phyloP scores from a whole-genome alignment of 345 rosid species.

The Cardiospermum halicacabum region DNA sequence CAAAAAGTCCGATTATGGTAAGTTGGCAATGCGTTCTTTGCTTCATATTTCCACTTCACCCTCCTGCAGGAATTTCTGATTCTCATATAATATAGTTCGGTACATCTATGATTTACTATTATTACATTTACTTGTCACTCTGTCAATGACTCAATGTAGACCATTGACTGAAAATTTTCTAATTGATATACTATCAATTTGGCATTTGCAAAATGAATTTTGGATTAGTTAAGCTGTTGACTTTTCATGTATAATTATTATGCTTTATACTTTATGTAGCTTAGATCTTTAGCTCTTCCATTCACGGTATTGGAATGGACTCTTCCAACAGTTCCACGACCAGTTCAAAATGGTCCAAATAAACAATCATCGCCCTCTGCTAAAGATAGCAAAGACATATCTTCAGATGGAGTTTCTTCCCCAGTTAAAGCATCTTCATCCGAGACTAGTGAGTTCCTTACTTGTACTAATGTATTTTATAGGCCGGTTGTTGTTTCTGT shows the following conservation, averaged over 20 bases:
- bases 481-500: slow-evolving; percentile 7
- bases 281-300: slow-evolving; percentile 99
- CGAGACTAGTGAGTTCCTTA: slow-evolving; percentile 64
- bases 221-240: slow-evolving; percentile 10
- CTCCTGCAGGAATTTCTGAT: background rate
- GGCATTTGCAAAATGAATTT: background rate
- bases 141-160: background rate
- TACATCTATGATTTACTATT: background rate
- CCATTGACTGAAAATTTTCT: background rate
- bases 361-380: slow-evolving; percentile 38
- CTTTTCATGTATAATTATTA: slow-evolving; percentile 32
- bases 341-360: slow-evolving; percentile 54
- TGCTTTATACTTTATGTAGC: slow-evolving; percentile 63
- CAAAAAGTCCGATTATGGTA: slow-evolving; percentile 93
- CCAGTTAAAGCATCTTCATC: slow-evolving; percentile 41
- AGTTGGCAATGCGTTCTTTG: slow-evolving; percentile 24
- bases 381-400: slow-evolving; percentile 27
- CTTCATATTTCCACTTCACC: background rate
- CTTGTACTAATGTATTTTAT: slow-evolving; percentile 3
- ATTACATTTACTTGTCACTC: slow-evolving; percentile 3
- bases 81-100: background rate
- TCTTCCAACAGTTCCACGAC: slow-evolving; percentile 92
- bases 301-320: slow-evolving; percentile 99
- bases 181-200: slow-evolving; percentile 9
- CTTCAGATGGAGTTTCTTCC: slow-evolving; percentile 48